Evolutionary conservation across 805 yeast genomes (phyloP), one percentile per base, ranked within the genome.

Genomic region (Cyberlindnera petersonii): DNA sequence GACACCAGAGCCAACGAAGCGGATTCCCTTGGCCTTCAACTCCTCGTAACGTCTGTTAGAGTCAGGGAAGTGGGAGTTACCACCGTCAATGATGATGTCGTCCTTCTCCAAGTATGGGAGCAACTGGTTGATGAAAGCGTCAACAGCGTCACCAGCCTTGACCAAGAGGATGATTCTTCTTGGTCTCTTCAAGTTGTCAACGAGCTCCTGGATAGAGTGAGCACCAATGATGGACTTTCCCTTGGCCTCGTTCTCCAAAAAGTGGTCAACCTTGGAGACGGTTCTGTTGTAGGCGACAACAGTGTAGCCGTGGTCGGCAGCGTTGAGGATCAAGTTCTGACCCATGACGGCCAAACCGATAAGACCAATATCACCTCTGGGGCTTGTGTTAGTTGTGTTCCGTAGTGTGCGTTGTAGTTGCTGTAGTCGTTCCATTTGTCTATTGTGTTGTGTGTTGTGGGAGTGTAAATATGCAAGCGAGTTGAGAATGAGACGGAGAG

Each of bases 311-410:
- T 91, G 95, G 77, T 91, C 98, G 56, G 98, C 98, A 61, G 94
- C 95, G 71, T 91, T 91, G 55, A 91, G 77, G 66, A 91, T 87
- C 77, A 91, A 75, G 79, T 91, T 91, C 77, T 86, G 95, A 71
- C 98, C 98, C 98, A 91, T 91, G 56, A 91, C 98, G 83, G 98
- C 98, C 78, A 91, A 79, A 66, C 98, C 98, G 63, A 93, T 89
- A 67, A 91, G 86, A 70, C 97, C 98, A 68, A 91, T 81, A 82
- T 91, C 98, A 76, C 91, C 93, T 65, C 86, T 79, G 42, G 55
- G 49, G 3, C 13, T 16, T 6, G 32, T 31, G 55, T 52, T 48
- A 50, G 37, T 14, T 3, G 51, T 45, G 40, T 17, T 24, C 23
- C 31, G 21, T 17, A 19, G 20, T n/a, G 42, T 29, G 24, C 33